Evolutionary conservation across 2,329 filamentous ascomycete genomes (phyloP).

Genomic region (Xylaria sp.): DNA sequence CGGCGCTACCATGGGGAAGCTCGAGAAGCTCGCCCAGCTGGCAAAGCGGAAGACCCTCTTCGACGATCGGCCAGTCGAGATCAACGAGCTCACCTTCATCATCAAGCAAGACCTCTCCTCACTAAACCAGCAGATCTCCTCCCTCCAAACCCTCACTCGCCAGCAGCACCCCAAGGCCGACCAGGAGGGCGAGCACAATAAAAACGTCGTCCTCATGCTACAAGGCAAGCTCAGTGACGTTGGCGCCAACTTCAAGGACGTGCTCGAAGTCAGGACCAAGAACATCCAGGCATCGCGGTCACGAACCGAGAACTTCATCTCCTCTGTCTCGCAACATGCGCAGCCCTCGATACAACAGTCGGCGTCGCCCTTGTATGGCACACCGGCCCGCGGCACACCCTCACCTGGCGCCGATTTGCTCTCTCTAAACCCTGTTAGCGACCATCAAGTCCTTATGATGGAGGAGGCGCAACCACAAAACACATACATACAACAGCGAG

Average conservation of each 20-base stretch:
- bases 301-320: slow-evolving; percentile 96
- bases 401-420: slow-evolving; percentile 79
- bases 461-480: slow-evolving; percentile 90
- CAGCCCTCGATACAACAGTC: slow-evolving; percentile 76
- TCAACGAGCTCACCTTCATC: slow-evolving; percentile 95
- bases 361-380: slow-evolving; percentile 87
- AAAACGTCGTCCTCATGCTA: slow-evolving; percentile 92
- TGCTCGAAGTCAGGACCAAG: slow-evolving; percentile 94
- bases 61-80: slow-evolving; percentile 95
- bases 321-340: slow-evolving; percentile 82
- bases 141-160: slow-evolving; percentile 80
- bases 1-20: slow-evolving; percentile 89
- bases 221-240: slow-evolving; percentile 94
- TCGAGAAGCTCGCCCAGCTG: slow-evolving; percentile 92
- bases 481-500: slow-evolving; percentile 90
- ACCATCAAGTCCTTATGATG: slow-evolving; percentile 91
- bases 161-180: slow-evolving; percentile 77
- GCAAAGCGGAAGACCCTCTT: slow-evolving; percentile 98
- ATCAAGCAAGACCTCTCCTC: slow-evolving; percentile 96
- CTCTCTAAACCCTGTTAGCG: slow-evolving; percentile 84
- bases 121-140: slow-evolving; percentile 85
- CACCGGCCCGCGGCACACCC: slow-evolving; percentile 66
- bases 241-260: slow-evolving; percentile 95
- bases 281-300: slow-evolving; percentile 96
- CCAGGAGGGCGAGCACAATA: slow-evolving; percentile 96